phyloP scores from a whole-genome alignment of 2,329 filamentous ascomycete genomes.

The Acrodontium crateriforme region DNA sequence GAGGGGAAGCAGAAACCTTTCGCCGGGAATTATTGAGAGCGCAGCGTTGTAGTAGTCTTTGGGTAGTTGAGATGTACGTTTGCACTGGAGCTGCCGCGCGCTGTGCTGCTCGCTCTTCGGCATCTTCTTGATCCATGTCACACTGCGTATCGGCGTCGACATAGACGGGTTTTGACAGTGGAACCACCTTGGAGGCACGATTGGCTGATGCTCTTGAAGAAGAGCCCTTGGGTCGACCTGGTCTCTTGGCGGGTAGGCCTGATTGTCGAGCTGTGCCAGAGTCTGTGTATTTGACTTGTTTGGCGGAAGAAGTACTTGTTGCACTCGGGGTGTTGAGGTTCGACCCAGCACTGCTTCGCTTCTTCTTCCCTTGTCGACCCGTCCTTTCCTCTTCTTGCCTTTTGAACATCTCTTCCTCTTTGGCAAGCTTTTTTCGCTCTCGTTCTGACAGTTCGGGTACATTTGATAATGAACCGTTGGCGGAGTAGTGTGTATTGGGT shows the following conservation, averaged over 20 bases:
- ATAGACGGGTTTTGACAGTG: slow-evolving; percentile 19
- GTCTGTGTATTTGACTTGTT: slow-evolving; percentile 16
- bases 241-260: slow-evolving; percentile 9
- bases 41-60: slow-evolving; percentile 21
- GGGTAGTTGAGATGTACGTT: slow-evolving; percentile 17
- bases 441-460: slow-evolving; percentile 43
- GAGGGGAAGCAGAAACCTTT: slow-evolving; percentile 2
- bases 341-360: slow-evolving; percentile 43
- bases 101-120: slow-evolving; percentile 5
- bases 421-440: slow-evolving; percentile 48
- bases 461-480: slow-evolving; percentile 26
- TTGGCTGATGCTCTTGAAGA: too few relatives aligned
- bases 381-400: slow-evolving; percentile 45
- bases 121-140: slow-evolving; percentile 22
- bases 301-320: slow-evolving; percentile 20
- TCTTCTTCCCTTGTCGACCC: slow-evolving; percentile 37
- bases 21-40: slow-evolving; percentile 17
- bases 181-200: slow-evolving; percentile 3
- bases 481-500: slow-evolving; percentile 39
- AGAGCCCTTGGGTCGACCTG: slow-evolving; percentile 8
- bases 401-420: slow-evolving; percentile 48
- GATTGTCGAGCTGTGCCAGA: slow-evolving; percentile 15
- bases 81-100: slow-evolving; percentile 7
- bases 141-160: slow-evolving; percentile 19
- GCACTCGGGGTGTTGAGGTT: slow-evolving; percentile 37